Percentiles rank a stretch among this genome's conserved stretches.
Conservation (phyloP, 768 basidiomycete genomes). For the Phaffia tasmanica region DNA sequence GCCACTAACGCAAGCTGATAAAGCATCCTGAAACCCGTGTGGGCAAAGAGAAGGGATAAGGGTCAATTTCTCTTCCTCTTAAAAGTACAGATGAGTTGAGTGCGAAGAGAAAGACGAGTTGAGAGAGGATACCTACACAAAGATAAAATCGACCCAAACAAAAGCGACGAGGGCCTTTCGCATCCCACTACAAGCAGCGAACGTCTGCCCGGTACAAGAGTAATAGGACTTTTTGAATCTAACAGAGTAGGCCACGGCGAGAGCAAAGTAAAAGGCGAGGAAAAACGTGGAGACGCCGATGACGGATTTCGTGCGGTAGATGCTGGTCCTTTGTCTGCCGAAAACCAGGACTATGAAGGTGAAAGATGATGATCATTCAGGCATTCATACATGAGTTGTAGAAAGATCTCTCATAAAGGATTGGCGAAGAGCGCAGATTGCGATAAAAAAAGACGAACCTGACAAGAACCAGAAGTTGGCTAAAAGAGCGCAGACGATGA, state of each 20-base stretch:
- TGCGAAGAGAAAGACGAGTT: too few relatives aligned
- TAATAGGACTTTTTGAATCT: not conserved
- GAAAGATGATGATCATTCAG: not conserved
- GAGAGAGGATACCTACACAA: not conserved
- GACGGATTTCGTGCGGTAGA: not conserved
- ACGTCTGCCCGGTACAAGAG: constrained; percentile 1
- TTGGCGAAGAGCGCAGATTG: too few relatives aligned
- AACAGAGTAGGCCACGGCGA: not conserved
- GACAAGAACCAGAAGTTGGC: constrained; percentile 2
- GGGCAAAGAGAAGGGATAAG: too few relatives aligned
- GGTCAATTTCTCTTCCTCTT: too few relatives aligned
- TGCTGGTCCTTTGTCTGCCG: not conserved
- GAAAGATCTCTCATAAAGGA: too few relatives aligned
- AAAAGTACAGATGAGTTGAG: too few relatives aligned
- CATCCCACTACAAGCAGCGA: not conserved
- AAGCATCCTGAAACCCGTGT: too few relatives aligned
- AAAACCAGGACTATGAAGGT: not conserved
- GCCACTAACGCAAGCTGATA: too few relatives aligned
- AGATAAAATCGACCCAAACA: constrained; percentile 4
- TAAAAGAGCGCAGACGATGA: not conserved
- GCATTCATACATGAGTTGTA: not conserved
- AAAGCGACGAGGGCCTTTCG: constrained; percentile 7
- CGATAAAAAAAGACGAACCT: not conserved
- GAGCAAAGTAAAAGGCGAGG: not conserved
- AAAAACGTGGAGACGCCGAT: not conserved